Percentiles rank a stretch among this genome's conserved stretches.
These are phyloP conservation scores for Pochonia chlamydosporia DNA, from an alignment of 2,329 filamentous ascomycete genomes.

Conservation along the genomic window DNA sequence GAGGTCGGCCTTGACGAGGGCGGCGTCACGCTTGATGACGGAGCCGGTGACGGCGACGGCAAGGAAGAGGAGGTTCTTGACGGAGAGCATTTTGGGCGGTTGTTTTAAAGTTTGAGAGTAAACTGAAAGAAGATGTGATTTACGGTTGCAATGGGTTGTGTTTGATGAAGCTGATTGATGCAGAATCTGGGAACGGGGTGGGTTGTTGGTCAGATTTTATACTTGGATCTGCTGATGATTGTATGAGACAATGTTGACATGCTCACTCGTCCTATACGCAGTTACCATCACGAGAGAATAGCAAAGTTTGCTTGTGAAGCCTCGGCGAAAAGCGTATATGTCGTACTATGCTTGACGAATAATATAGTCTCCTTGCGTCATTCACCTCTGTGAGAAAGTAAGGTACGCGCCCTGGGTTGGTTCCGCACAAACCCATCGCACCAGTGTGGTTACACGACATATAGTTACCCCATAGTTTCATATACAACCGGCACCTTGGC, in stretches of 20 bases:
- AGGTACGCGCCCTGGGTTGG: not conserved
- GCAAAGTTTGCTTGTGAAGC: not conserved
- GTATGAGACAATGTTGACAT: not conserved
- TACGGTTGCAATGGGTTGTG: no score
- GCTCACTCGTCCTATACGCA: no score
- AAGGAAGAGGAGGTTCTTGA: constrained; percentile 8
- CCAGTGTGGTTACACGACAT: constrained; percentile 3
- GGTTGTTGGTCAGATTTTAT: not conserved
- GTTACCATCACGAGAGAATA: no score
- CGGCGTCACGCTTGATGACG: constrained; percentile 4
- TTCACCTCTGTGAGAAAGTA: not conserved
- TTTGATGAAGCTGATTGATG: not conserved
- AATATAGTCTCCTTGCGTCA: not conserved
- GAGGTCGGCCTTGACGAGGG: not conserved
- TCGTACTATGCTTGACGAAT: not conserved
- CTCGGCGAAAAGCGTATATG: not conserved
- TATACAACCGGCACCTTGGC: not conserved
- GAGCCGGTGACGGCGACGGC: constrained; percentile 5
- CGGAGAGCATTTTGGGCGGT: constrained; percentile 3
- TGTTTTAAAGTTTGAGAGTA: not conserved
- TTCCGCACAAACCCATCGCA: not conserved
- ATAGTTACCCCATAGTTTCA: not conserved
- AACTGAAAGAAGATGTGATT: no score
- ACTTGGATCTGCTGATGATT: not conserved
- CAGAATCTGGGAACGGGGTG: not conserved